Base-by-base conservation (phyloP, 1,139 yeast genomes). In the Geotrichum carabidarum region DNA sequence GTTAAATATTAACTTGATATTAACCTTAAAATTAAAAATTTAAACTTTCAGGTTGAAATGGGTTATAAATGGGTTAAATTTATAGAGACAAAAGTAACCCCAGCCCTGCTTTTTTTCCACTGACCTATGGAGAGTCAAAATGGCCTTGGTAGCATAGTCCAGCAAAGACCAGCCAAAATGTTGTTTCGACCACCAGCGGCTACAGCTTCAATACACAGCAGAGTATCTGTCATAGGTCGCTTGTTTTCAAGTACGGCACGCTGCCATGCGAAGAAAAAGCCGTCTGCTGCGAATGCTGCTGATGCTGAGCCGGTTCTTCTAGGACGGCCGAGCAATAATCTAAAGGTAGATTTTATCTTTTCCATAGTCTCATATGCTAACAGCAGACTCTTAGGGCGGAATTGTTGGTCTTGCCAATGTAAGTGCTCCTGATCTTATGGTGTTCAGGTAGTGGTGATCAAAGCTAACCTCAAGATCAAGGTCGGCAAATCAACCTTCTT, bases 381-480 rank as follows among this genome's bases (percentile, higher is more conserved):
- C 44, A 2, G 15, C 7, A 35, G 8, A n/a, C n/a, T 14, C 14
- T 8, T n/a, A 65, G 62, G 68, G 70, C 47, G 97, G 98, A 72
- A 89, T 91, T 68, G 96, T 90, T 62, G 97, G 97, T 59, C 78
- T 90, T 63, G 96, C 97, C 69, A 90, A 90, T 70, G 74, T 64
- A 45, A 52, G 61, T 44, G n/a, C n/a, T n/a, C n/a, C n/a, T n/a
- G n/a, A n/a, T n/a, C n/a, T n/a, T n/a, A n/a, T n/a, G n/a, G n/a
- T n/a, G n/a, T 36, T 36, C 15, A 36, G 14, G 15, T 37, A 35
- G 35, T 41, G 34, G 8, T 18, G 34, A 30, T 22, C 8, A 36
- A 35, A 9, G 12, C 50, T 50, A 44, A 44, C 27, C 32, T 8
- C 11, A 12, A 8, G 8, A n/a, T 8, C 17, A 34, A 59, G 62